Evolutionary conservation across 2,329 filamentous ascomycete genomes (phyloP).

Genomic region (Aureobasidium sp.): DNA sequence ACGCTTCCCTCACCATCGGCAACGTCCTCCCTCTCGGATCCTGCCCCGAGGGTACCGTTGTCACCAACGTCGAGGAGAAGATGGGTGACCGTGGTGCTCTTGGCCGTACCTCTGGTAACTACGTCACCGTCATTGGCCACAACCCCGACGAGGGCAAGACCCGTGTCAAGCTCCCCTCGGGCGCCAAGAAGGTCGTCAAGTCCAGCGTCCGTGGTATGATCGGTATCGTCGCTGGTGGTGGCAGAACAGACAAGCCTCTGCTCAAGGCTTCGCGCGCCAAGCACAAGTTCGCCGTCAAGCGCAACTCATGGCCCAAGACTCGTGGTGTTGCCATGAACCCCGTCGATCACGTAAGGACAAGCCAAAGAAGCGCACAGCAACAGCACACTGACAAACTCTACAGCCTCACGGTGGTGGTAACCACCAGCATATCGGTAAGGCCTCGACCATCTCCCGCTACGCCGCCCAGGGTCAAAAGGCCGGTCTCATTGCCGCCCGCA

Average conservation of each 20-base stretch:
- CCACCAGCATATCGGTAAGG: slow-evolving; percentile 99
- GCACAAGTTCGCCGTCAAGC: slow-evolving; percentile 99
- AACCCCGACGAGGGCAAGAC: slow-evolving; percentile 99
- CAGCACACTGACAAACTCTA: slow-evolving; percentile 25
- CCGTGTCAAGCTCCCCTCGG: slow-evolving; percentile 97
- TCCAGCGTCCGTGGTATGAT: slow-evolving; percentile 95
- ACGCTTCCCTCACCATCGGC: slow-evolving; percentile 91
- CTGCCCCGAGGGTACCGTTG: slow-evolving; percentile 97
- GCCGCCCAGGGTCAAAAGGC: slow-evolving; percentile 98
- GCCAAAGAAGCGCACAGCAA: slow-evolving; percentile 19
- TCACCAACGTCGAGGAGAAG: slow-evolving; percentile 99
- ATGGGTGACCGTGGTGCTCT: slow-evolving; percentile 92
- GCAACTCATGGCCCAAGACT: slow-evolving; percentile 99
- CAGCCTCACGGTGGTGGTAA: slow-evolving; percentile 69
- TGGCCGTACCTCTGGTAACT: slow-evolving; percentile 97
- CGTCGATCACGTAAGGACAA: slow-evolving; percentile 75
- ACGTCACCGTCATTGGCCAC: slow-evolving; percentile 96
- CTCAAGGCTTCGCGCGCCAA: slow-evolving; percentile 99
- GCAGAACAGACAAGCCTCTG: slow-evolving; percentile 98
- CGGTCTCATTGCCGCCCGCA: slow-evolving; percentile 98
- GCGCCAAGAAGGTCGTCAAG: slow-evolving; percentile 98
- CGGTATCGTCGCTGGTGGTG: slow-evolving; percentile 98
- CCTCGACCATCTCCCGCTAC: slow-evolving; percentile 98
- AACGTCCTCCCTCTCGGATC: slow-evolving; percentile 93
- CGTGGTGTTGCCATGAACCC: slow-evolving; percentile 99